Percentiles rank a stretch among this genome's conserved stretches.
phyloP scores from a whole-genome alignment of 208 protist genomes.

The Crithidia mellificae region DNA sequence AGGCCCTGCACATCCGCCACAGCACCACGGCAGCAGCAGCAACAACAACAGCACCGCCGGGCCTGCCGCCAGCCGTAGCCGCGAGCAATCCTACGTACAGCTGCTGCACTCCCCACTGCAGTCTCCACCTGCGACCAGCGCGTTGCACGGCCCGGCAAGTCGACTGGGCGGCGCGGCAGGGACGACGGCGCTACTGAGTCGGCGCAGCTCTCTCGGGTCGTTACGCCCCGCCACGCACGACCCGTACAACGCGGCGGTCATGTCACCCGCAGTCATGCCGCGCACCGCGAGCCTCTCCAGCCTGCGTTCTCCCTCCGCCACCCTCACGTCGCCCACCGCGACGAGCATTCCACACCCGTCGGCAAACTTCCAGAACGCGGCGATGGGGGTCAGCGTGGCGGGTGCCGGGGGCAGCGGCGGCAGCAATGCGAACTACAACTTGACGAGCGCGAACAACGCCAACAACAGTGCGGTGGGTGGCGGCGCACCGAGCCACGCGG shows the following conservation, averaged over 20 bases:
- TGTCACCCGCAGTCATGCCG: conserved; percentile 5
- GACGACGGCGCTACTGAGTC: conserved; percentile 4
- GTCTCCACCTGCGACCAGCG: background rate
- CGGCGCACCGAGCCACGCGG: background rate
- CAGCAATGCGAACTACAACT: too few species aligned
- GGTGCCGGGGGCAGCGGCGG: background rate
- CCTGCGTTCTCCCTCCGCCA: conserved; percentile 13
- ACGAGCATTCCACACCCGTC: background rate
- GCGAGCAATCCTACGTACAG: background rate
- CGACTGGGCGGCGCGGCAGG: background rate
- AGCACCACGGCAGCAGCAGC: too few species aligned
- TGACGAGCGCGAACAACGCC: too few species aligned
- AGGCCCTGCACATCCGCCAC: too few species aligned
- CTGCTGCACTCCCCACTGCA: conserved; percentile 17
- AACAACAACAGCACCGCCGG: background rate
- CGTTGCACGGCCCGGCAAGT: background rate
- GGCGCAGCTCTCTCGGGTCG: conserved; percentile 14
- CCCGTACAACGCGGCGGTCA: conserved; percentile 22
- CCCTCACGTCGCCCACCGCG: conserved; percentile 12
- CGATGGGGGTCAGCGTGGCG: background rate
- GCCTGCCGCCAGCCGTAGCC: background rate
- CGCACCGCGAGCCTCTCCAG: conserved; percentile 18
- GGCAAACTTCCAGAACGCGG: background rate
- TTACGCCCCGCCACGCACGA: conserved; percentile 20
- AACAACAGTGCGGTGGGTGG: background rate